Percentiles rank a stretch among this genome's conserved stretches.
phyloP scores from a whole-genome alignment of 257 asterid species.

The Plectranthus barbatus region DNA sequence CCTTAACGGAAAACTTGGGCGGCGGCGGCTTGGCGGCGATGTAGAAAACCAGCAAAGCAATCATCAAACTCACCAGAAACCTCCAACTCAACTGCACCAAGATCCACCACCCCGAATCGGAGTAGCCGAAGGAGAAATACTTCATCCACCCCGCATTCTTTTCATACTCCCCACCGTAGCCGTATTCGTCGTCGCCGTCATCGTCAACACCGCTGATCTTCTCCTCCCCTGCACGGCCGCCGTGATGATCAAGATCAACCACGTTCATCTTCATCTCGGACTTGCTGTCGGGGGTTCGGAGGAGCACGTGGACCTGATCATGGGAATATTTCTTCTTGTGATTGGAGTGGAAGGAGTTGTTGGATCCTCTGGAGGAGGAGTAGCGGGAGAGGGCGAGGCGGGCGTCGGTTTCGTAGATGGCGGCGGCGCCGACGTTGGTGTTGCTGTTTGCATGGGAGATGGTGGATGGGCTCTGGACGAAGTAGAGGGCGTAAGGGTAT shows the following conservation, averaged over 20 bases:
- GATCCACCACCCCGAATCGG: slow-evolving; percentile 54
- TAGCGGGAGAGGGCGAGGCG: slow-evolving; percentile 30
- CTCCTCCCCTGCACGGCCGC: not conserved
- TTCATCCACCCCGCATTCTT: slow-evolving; percentile 22
- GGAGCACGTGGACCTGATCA: not conserved
- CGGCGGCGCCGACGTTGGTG: slow-evolving; percentile 13
- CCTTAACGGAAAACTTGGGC: slow-evolving; percentile 52
- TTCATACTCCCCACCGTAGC: not conserved
- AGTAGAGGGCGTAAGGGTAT: slow-evolving; percentile 48
- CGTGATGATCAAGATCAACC: not conserved
- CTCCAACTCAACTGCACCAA: slow-evolving; percentile 64
- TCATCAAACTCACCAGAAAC: slow-evolving; percentile 41
- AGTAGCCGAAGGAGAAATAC: slow-evolving; percentile 36
- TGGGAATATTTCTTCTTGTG: slow-evolving; percentile 18
- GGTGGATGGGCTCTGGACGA: slow-evolving; percentile 64
- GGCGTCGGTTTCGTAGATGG: slow-evolving; percentile 7
- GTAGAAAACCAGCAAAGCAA: slow-evolving; percentile 57
- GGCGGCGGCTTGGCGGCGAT: slow-evolving; percentile 61
- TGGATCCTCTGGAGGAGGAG: slow-evolving; percentile 60
- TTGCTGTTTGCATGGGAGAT: slow-evolving; percentile 35
- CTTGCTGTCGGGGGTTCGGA: not conserved
- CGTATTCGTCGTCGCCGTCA: not conserved
- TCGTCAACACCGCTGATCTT: not conserved
- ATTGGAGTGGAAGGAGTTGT: slow-evolving; percentile 19
- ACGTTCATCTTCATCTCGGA: not conserved